Conservation (phyloP, 345 rosid genomes). For the Acer campestre region DNA sequence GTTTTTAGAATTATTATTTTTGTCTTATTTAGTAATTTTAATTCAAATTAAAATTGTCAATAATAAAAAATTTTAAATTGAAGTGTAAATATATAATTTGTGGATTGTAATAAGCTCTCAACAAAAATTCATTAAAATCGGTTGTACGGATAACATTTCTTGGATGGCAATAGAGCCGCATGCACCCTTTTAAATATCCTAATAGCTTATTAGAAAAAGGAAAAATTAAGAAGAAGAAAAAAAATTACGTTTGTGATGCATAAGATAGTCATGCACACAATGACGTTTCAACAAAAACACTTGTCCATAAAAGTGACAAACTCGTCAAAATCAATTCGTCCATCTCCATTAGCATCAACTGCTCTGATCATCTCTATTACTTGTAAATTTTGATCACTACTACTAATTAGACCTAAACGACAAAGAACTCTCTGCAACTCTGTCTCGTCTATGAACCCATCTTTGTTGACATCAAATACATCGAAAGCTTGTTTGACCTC, state of each 20-base stretch:
- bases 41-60: no score
- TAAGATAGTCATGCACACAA: background rate
- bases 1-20: no score
- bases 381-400: background rate
- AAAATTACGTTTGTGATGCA: no score
- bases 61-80: no score
- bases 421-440: constrained; percentile 33
- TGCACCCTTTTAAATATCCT: no score
- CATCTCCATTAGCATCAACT: constrained; percentile 30
- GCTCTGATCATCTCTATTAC: constrained; percentile 21
- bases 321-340: constrained; percentile 24
- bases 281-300: background rate
- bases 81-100: no score
- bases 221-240: background rate
- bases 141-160: no score
- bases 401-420: constrained; percentile 14
- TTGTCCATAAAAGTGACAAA: constrained; percentile 25
- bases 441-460: constrained; percentile 34
- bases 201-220: no score
- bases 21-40: no score
- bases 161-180: no score
- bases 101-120: no score
- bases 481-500: constrained; percentile 37
- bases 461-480: constrained; percentile 38
- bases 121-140: no score